These are phyloP conservation scores for Guadua angustifolia DNA, from an alignment of 176 grass and related monocot genomes.

Conservation along the genomic window DNA sequence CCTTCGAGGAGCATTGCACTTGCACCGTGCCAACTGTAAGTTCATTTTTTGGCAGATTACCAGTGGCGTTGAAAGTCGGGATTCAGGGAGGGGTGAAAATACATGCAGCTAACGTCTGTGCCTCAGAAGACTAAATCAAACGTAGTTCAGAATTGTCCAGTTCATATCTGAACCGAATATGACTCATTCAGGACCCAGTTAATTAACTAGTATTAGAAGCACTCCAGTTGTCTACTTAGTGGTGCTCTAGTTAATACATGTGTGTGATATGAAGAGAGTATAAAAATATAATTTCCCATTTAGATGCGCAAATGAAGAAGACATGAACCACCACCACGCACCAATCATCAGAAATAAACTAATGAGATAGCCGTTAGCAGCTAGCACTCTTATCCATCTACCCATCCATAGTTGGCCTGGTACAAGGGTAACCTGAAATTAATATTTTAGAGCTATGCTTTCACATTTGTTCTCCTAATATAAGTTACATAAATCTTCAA, in stretches of 20 bases:
- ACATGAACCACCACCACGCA: not conserved
- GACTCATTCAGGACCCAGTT: not conserved
- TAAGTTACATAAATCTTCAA: no score
- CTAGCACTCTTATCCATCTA: not conserved
- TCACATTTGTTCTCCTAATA: no score
- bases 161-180: not conserved
- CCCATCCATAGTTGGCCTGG: not conserved
- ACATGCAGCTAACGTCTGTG: not conserved
- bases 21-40: no score
- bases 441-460: not conserved
- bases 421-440: not conserved
- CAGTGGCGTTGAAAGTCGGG: not conserved
- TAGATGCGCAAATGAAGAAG: not conserved
- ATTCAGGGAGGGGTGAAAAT: not conserved
- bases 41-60: no score
- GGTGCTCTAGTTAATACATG: not conserved
- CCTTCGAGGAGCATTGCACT: no score
- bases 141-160: not conserved
- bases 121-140: not conserved
- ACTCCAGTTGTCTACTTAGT: not conserved
- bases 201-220: not conserved
- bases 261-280: not conserved
- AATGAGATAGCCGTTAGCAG: slow-evolving; percentile 14
- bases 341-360: not conserved
- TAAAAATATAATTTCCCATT: not conserved